These are phyloP conservation scores for Corrigiola litoralis DNA, from an alignment of 179 eudicot genomes.

Conservation along the genomic window DNA sequence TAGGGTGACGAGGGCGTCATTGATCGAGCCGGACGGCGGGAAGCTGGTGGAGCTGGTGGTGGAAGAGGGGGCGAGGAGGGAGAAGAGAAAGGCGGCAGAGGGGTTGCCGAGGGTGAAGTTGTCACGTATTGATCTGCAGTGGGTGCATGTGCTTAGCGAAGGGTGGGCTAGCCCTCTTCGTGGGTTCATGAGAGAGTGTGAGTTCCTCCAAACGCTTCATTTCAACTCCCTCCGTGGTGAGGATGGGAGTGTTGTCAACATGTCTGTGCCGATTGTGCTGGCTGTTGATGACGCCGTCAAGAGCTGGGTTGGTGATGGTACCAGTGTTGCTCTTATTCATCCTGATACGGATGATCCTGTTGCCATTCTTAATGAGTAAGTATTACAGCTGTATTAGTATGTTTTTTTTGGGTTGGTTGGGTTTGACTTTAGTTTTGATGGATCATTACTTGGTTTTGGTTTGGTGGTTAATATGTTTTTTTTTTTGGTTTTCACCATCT, in stretches of 20 bases:
- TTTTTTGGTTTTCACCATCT: not conserved
- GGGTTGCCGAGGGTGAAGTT: constrained; percentile 47
- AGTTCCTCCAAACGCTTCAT: constrained; percentile 99
- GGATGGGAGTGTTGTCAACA: constrained; percentile 66
- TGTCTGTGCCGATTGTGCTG: constrained; percentile 95
- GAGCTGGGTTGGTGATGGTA: constrained; percentile 43
- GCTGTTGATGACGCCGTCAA: constrained; percentile 61
- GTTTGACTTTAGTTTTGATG: not conserved
- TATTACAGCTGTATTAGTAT: too few species aligned
- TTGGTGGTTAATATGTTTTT: not conserved
- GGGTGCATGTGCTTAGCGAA: constrained; percentile 94
- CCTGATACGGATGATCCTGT: constrained; percentile 34
- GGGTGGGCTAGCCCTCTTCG: constrained; percentile 95
- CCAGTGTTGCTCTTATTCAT: constrained; percentile 59
- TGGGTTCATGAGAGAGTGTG: constrained; percentile 89
- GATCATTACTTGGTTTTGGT: too few species aligned
- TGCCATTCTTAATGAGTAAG: constrained; percentile 77
- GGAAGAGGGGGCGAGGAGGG: constrained; percentile 26
- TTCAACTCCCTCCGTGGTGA: constrained; percentile 74
- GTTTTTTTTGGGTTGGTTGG: not conserved
- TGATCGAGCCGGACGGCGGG: constrained; percentile 90
- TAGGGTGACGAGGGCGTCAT: constrained; percentile 26
- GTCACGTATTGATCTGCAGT: constrained; percentile 54
- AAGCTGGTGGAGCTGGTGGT: constrained; percentile 58
- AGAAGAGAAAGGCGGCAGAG: constrained; percentile 31